Percentiles rank a stretch among this genome's conserved stretches.
Evolutionary conservation across 164 flowering plant species (phyloP).

Genomic region (Vitis riparia): DNA sequence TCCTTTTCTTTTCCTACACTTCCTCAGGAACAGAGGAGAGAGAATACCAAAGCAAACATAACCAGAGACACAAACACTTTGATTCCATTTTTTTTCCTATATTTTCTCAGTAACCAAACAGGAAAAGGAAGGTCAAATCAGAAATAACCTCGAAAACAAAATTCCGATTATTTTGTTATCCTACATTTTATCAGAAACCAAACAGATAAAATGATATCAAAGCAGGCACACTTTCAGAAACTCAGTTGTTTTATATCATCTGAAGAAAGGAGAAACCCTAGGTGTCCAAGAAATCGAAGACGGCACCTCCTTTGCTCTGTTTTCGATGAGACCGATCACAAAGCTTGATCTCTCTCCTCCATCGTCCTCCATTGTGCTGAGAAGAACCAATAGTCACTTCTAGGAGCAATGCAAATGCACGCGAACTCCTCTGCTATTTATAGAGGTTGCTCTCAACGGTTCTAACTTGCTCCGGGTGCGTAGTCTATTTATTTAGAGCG

Average conservation of each 20-base stretch:
- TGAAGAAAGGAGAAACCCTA: neutral
- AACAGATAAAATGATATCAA: neutral
- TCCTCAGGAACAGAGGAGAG: neutral
- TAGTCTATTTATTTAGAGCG: neutral
- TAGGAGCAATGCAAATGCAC: neutral
- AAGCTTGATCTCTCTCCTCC: slow-evolving; percentile 79
- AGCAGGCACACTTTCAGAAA: neutral
- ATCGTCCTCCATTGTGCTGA: slow-evolving; percentile 65
- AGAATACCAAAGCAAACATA: neutral
- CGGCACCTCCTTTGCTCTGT: slow-evolving; percentile 86
- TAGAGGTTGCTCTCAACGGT: neutral
- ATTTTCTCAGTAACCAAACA: neutral
- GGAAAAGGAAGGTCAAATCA: too few species aligned
- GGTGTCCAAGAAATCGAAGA: neutral
- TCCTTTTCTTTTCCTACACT: neutral
- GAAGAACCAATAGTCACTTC: neutral
- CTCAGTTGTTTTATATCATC: too few species aligned
- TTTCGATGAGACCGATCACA: slow-evolving; percentile 80
- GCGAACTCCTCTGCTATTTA: neutral
- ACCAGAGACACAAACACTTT: neutral
- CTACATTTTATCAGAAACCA: slow-evolving; percentile 11
- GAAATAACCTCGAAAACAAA: neutral
- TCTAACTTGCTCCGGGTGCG: neutral
- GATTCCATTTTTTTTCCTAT: neutral
- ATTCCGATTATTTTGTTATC: neutral